Percentiles rank a stretch among this genome's conserved stretches.
These are phyloP conservation scores for Dioszegia aurantiaca DNA, from an alignment of 768 basidiomycete species.

Conservation along the genomic window DNA sequence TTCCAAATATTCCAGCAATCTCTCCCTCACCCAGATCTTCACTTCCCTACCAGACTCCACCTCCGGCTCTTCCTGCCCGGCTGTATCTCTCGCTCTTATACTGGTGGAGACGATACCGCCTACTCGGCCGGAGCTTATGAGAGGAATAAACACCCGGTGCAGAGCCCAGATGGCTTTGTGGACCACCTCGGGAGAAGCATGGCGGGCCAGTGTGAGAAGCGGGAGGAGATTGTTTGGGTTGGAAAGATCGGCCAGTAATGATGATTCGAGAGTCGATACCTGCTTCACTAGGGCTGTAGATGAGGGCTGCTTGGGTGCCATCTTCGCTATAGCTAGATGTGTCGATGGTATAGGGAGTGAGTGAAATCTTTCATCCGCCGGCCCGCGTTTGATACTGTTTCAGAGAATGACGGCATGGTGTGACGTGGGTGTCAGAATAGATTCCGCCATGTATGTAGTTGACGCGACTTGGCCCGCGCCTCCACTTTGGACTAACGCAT, in stretches of 20 bases:
- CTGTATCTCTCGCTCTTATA: slow-evolving; percentile 2
- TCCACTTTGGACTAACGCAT: not conserved
- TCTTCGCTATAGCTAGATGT: not conserved
- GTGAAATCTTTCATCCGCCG: slow-evolving; percentile 5
- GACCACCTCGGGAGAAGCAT: slow-evolving; percentile 58
- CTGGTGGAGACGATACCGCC: slow-evolving; percentile 18
- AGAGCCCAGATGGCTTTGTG: slow-evolving; percentile 77
- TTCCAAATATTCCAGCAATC: slow-evolving; percentile 67
- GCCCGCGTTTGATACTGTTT: not conserved
- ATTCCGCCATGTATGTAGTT: not conserved
- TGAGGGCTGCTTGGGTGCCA: slow-evolving; percentile 15
- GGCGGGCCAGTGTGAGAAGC: slow-evolving; percentile 62
- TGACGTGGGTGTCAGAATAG: slow-evolving; percentile 4
- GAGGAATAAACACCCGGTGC: slow-evolving; percentile 70
- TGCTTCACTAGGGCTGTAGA: slow-evolving; percentile 22
- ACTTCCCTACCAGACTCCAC: slow-evolving; percentile 40
- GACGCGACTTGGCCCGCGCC: too few species aligned
- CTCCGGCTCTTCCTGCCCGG: slow-evolving; percentile 52
- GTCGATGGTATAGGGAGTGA: not conserved
- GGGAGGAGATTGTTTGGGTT: slow-evolving; percentile 71
- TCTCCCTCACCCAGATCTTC: slow-evolving; percentile 72
- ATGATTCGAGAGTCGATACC: slow-evolving; percentile 55
- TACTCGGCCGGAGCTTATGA: slow-evolving; percentile 64
- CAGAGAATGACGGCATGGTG: not conserved
- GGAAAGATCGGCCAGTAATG: slow-evolving; percentile 61